These are phyloP conservation scores for Botrytis byssoidea DNA, from an alignment of 2,329 filamentous ascomycete species.

Conservation along the genomic window DNA sequence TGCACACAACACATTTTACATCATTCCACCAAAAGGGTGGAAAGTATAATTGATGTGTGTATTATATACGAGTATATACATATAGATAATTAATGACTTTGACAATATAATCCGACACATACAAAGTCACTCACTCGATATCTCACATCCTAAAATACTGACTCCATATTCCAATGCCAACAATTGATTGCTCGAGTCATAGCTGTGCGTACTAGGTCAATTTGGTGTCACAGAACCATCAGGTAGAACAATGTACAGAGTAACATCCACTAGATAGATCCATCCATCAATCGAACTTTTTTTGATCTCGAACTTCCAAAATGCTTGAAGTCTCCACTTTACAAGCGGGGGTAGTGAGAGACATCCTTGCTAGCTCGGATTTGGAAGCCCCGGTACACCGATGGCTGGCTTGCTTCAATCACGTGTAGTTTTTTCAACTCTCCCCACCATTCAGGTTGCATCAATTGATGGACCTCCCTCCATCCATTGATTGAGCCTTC, in stretches of 20 bases:
- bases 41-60: background rate
- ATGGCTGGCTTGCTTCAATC: background rate
- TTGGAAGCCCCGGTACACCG: background rate
- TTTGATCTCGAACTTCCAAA: conserved; percentile 5
- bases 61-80: too few species aligned
- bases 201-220: background rate
- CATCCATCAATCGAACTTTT: conserved; percentile 1
- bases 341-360: background rate
- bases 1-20: background rate
- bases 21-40: background rate
- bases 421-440: background rate
- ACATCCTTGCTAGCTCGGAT: background rate
- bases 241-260: background rate
- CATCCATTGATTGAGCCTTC: background rate
- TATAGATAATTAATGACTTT: background rate
- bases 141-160: background rate
- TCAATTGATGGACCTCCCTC: background rate
- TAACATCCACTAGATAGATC: background rate
- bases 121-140: background rate
- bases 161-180: background rate
- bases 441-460: background rate
- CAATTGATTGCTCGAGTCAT: background rate
- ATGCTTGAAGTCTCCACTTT: background rate
- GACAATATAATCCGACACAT: background rate
- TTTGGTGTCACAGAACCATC: background rate